phyloP scores from a whole-genome alignment of 2,329 filamentous ascomycete species.

The Tolypocladium nubicola region DNA sequence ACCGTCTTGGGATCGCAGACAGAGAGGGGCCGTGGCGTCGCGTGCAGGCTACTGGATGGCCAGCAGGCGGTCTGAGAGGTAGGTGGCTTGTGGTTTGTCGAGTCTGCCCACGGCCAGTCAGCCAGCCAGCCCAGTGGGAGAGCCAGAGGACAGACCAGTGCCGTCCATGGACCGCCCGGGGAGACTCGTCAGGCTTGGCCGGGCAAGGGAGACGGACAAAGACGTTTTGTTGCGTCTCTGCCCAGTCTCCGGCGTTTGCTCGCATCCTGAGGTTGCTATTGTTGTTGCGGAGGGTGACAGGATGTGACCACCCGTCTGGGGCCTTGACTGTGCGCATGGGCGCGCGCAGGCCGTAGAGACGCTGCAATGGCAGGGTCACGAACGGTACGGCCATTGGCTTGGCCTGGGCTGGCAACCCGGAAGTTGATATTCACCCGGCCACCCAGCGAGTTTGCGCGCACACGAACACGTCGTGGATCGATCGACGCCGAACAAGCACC shows the following conservation, averaged over 20 bases:
- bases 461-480: not conserved
- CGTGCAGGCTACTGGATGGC: not conserved
- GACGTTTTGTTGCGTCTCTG: not conserved
- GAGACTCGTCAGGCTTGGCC: not conserved
- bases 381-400: not conserved
- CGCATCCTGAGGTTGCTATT: not conserved
- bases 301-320: not conserved
- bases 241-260: not conserved
- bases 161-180: not conserved
- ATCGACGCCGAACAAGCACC: not conserved
- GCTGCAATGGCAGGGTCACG: not conserved
- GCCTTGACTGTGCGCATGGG: not conserved
- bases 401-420: not conserved
- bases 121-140: not conserved
- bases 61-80: not conserved
- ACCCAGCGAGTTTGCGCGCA: not conserved
- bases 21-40: not conserved
- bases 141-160: not conserved
- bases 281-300: not conserved
- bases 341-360: not conserved
- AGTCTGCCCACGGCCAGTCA: not conserved
- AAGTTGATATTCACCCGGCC: not conserved
- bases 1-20: not conserved
- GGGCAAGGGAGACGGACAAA: not conserved
- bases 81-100: not conserved